phyloP scores from a whole-genome alignment of 2,329 filamentous ascomycete species.

The Aspergillus sp. region DNA sequence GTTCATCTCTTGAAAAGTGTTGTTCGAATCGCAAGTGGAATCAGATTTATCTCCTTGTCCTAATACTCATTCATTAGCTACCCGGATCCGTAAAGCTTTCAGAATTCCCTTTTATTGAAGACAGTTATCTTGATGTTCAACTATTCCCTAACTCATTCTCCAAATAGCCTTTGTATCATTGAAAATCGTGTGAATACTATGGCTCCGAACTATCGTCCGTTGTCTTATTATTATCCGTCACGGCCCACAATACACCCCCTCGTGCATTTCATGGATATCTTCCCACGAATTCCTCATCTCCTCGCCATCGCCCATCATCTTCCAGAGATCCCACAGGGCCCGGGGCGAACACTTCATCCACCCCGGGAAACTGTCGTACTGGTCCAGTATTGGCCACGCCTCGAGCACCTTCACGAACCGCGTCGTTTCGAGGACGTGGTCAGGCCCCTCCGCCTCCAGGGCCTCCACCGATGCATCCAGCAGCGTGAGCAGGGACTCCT shows the following conservation, averaged over 20 bases:
- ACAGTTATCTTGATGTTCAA: no score
- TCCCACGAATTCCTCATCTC: constrained; percentile 15
- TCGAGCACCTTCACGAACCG: constrained; percentile 15
- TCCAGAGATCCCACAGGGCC: constrained; percentile 11
- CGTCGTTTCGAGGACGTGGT: not conserved
- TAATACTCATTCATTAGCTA: no score
- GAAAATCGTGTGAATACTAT: no score
- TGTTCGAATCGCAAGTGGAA: not conserved
- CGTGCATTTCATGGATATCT: constrained; percentile 2
- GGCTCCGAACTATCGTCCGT: no score
- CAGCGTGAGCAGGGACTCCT: constrained; percentile 17
- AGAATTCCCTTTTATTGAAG: no score
- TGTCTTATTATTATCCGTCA: no score
- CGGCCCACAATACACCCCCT: constrained; percentile 6
- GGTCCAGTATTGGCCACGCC: constrained; percentile 9
- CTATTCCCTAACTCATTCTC: no score
- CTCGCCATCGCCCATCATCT: constrained; percentile 13
- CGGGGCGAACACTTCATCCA: not conserved
- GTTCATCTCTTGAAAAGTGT: not conserved
- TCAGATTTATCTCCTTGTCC: no score
- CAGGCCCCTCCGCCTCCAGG: constrained; percentile 1
- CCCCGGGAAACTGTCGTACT: constrained; percentile 3
- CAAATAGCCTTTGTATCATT: no score
- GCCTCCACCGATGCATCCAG: constrained; percentile 7
- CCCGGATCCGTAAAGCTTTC: no score